These are phyloP conservation scores for Aspergillus sp. DNA, from an alignment of 2,329 filamentous ascomycete species.

Conservation along the genomic window DNA sequence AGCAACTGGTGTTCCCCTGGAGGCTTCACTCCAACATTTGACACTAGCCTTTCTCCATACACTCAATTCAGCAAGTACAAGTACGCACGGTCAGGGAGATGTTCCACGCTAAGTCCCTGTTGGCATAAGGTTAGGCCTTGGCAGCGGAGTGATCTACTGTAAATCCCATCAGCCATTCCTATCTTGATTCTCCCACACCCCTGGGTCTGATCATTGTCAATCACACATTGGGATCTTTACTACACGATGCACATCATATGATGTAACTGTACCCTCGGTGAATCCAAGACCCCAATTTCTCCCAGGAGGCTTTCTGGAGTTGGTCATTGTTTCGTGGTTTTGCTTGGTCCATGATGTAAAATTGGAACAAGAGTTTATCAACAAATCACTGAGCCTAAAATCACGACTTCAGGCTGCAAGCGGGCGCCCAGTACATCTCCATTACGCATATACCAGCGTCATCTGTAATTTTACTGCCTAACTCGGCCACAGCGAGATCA, in stretches of 20 bases:
- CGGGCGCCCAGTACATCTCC: background rate
- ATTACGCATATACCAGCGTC: background rate
- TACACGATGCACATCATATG: background rate
- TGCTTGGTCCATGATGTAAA: background rate
- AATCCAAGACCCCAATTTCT: background rate
- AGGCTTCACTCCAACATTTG: constrained; percentile 4
- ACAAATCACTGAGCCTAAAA: background rate
- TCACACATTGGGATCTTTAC: background rate
- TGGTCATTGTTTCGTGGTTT: background rate
- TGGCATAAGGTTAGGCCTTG: constrained; percentile 20
- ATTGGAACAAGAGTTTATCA: background rate
- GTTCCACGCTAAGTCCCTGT: constrained; percentile 10
- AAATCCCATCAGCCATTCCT: constrained; percentile 1
- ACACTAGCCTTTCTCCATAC: background rate
- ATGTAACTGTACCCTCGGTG: background rate
- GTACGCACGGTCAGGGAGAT: background rate
- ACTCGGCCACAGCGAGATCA: background rate
- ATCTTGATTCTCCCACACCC: constrained; percentile 12
- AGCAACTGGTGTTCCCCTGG: constrained; percentile 6
- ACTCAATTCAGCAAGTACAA: constrained; percentile 6
- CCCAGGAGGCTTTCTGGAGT: background rate
- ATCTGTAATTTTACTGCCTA: constrained; percentile 9
- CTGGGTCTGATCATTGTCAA: constrained; percentile 18
- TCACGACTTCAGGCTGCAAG: background rate
- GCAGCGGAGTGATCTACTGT: constrained; percentile 16